Conservation (phyloP, 352 stramenopile species). For the Phytophthora melonis region DNA sequence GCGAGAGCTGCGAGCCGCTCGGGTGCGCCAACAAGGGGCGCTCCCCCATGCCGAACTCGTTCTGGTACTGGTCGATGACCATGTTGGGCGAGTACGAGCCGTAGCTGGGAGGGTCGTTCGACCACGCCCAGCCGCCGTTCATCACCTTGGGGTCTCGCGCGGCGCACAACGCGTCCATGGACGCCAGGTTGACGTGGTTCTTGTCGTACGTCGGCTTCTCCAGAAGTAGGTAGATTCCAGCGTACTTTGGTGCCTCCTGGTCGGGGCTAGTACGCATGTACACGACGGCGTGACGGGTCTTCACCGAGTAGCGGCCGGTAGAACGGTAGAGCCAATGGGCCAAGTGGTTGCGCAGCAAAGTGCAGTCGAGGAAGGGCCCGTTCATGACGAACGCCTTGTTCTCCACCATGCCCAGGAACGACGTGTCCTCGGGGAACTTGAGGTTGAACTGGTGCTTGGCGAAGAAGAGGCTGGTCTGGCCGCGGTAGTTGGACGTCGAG, state of each 20-base stretch:
- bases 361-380: conserved; percentile 77
- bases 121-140: conserved; percentile 81
- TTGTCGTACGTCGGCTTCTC: conserved; percentile 82
- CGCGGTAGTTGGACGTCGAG: conserved; percentile 75
- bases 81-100: conserved; percentile 80
- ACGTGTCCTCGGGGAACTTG: conserved; percentile 55
- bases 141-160: conserved; percentile 48
- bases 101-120: conserved; percentile 76
- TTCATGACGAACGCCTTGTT: conserved; percentile 83
- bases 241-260: conserved; percentile 51
- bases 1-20: conserved; percentile 57
- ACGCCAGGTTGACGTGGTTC: conserved; percentile 71
- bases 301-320: conserved; percentile 75
- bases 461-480: conserved; percentile 81
- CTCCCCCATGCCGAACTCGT: conserved; percentile 82
- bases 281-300: conserved; percentile 69
- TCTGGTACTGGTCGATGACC: conserved; percentile 82
- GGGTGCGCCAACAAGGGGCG: conserved; percentile 71
- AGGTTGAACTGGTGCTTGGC: conserved; percentile 82
- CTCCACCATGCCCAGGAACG: conserved; percentile 68
- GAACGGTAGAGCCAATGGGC: conserved; percentile 80
- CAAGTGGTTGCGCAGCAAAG: conserved; percentile 80
- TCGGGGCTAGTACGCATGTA: conserved; percentile 60
- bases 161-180: conserved; percentile 54
- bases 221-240: conserved; percentile 76